These are phyloP conservation scores for Kodamaea anthophila DNA, from an alignment of 1,139 yeast genomes.

Conservation along the genomic window DNA sequence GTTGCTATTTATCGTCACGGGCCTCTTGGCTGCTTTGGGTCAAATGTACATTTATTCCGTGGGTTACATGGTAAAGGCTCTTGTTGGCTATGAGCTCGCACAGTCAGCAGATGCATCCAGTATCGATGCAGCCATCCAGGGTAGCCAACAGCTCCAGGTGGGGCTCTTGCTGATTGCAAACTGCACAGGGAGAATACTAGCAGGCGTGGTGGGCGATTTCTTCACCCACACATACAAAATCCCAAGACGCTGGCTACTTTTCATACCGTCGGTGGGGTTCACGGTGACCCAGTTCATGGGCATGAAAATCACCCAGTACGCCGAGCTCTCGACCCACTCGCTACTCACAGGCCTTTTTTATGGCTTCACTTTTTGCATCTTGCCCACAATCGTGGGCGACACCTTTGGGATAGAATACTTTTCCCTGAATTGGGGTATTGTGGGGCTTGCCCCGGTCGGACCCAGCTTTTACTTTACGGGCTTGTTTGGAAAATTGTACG, in stretches of 20 bases:
- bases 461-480: constrained; percentile 47
- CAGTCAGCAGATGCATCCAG: constrained; percentile 6
- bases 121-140: constrained; percentile 24
- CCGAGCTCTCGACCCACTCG: constrained; percentile 33
- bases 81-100: constrained; percentile 23
- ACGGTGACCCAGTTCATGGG: constrained; percentile 40
- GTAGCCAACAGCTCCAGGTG: constrained; percentile 52
- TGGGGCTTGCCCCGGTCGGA: constrained; percentile 47
- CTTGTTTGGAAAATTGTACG: constrained; percentile 48
- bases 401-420: constrained; percentile 50
- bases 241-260: constrained; percentile 42
- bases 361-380: constrained; percentile 52
- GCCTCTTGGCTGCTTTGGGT: constrained; percentile 50
- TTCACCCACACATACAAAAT: constrained; percentile 36
- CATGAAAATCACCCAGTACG: constrained; percentile 19
- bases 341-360: constrained; percentile 48
- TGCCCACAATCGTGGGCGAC: constrained; percentile 56
- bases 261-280: constrained; percentile 40
- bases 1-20: constrained; percentile 42
- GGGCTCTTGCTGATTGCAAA: constrained; percentile 50
- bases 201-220: constrained; percentile 50
- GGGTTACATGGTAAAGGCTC: constrained; percentile 54
- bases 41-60: constrained; percentile 60
- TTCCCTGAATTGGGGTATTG: constrained; percentile 54
- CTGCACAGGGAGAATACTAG: constrained; percentile 45